Evolutionary conservation across 768 basidiomycete genomes (phyloP), one percentile per base, ranked within the genome.

Genomic region (Leccinum subtestaceum): DNA sequence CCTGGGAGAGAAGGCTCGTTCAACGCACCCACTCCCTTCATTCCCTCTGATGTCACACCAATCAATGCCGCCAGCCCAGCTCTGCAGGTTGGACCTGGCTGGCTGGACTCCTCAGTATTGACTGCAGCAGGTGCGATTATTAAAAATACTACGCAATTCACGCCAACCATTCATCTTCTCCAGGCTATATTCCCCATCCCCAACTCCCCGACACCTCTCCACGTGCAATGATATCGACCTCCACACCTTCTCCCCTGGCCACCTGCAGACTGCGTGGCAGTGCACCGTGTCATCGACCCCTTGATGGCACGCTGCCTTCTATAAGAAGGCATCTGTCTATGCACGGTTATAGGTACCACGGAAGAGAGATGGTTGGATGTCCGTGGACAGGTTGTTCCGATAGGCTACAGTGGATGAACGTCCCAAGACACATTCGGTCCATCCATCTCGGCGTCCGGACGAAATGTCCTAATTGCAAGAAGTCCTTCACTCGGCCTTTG

Each of bases 401-500:
- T 38, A 52, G 8, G 13, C n/a, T 60, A 19, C 58, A 21, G 11
- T 54, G 59, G 59, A 61, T 61, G 53, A 61, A 51, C 21, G 25
- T 61, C 17, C 60, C 59, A 10, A 61, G 60, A 46, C 60, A 61
- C 4, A 15, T 61, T 46, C 56, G 59, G 21, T 60, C 59, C 27
- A 47, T 59, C 21, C 59, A 60, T 34, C 59, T 60, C 17, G 56
- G 51, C 29, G 45, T 59, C 46, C 59, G 59, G 29, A 38, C 58
- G 27, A 46, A 32, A 25, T 60, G 57, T 29, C 59, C 59, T 13
- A 60, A 46, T 40, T 60, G 59, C 36, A 38, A 61, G 34, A 60
- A 25, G 27, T 45, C 60, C 52, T 61, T 63, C 46, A 63, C 56
- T 6, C 60, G 56, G 17, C 17, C 61, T 23, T 29, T 62, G n/a